Evolutionary conservation across 352 stramenopile genomes (phyloP), one percentile per base, ranked within the genome.

Genomic region (Globisporangium heterothallicum): DNA sequence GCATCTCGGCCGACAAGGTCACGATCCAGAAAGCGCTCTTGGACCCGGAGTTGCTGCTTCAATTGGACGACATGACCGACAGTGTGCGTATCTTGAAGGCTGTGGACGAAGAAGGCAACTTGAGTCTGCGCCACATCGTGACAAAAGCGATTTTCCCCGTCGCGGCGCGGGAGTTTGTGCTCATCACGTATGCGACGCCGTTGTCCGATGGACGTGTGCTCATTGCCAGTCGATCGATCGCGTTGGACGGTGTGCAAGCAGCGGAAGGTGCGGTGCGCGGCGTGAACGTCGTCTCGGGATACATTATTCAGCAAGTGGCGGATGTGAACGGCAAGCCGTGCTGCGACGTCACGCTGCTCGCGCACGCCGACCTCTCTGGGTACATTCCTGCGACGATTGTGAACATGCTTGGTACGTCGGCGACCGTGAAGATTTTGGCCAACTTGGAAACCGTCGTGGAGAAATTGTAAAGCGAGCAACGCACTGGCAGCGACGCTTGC

Each of bases 31-130:
- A 67, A 35, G 54, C 70, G 46, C 72, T 92, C 45, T 56, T 87
- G 27, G 82, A 92, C 58, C 60, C 68, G 30, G 63, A 74, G 29
- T 64, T 83, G 35, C 72, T 83, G 46, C 67, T 86, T 35, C 68
- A 88, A 61, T 74, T 90, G 35, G 82, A 92, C 58, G 75, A 89
- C 42, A 92, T 90, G 78, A 92, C 81, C 51, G 82, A 90, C 49
- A 63, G 63, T 16, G 47, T 85, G 18, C 59, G 68, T 24, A 80
- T 82, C 19, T 58, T 92, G 48, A 71, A 86, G 46, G 56, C 59
- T 13, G 64, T 71, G 8, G 72, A 73, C 43, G 65, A 78, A n/a
- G 69, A 76, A 6, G 74, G 77, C 44, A 68, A 66, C 52, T 45
- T 88, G 27, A 80, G 68, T 29, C 68, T 90, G 44, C 78, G 80